A percentile compares a stretch with the other conserved stretches of the same genome.
These are phyloP conservation scores for Stagonosporopsis rhizophila DNA, from an alignment of 2,329 filamentous ascomycete species.

Conservation along the genomic window DNA sequence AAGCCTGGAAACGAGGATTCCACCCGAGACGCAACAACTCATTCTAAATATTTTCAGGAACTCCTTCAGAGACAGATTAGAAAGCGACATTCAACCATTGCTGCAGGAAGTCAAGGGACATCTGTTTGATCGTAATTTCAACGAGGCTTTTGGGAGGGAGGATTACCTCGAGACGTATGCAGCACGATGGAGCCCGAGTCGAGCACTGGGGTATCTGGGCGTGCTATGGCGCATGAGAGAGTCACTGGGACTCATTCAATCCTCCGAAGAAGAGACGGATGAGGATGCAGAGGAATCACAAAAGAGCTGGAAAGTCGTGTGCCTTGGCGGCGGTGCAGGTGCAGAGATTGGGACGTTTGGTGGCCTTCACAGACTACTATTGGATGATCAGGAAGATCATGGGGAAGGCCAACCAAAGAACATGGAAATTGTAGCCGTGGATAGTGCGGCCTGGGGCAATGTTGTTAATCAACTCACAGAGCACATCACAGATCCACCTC, in stretches of 20 bases:
- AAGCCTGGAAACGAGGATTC: constrained; percentile 42
- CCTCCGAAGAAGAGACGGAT: neutral
- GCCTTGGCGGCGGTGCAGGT: constrained; percentile 70
- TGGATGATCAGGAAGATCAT: constrained; percentile 3
- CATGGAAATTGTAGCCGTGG: constrained; percentile 69
- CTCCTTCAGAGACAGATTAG: constrained; percentile 59
- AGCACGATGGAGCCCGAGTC: constrained; percentile 85
- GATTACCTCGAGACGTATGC: constrained; percentile 83
- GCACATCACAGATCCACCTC: constrained; percentile 61
- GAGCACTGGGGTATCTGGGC: constrained; percentile 82
- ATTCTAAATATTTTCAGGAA: constrained; percentile 76
- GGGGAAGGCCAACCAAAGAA: neutral
- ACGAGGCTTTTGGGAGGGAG: constrained; percentile 74
- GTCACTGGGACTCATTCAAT: constrained; percentile 11
- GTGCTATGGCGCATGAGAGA: constrained; percentile 55
- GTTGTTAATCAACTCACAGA: constrained; percentile 67
- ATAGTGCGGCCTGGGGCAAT: constrained; percentile 78
- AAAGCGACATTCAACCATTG: constrained; percentile 59
- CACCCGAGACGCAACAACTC: constrained; percentile 68
- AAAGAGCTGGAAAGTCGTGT: constrained; percentile 55
- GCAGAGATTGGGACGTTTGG: constrained; percentile 71
- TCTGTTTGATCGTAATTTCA: constrained; percentile 86
- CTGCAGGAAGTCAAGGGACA: constrained; percentile 87
- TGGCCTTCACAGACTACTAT: constrained; percentile 56
- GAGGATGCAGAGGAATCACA: neutral